A percentile compares a stretch with the other conserved stretches of the same genome.
phyloP scores from a whole-genome alignment of 345 rosid species.

The Passiflora organensis region DNA sequence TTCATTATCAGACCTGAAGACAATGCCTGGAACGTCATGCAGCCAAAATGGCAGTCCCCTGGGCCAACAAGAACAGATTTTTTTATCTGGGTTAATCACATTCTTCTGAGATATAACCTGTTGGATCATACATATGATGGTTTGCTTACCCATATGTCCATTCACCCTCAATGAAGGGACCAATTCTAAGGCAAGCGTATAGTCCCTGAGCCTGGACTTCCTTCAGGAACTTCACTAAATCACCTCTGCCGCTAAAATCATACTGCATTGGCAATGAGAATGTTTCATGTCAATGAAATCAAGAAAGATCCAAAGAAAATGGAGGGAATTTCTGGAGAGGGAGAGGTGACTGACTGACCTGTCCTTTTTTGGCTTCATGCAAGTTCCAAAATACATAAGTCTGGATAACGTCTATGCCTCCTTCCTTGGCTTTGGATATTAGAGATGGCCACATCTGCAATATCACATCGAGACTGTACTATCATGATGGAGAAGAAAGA shows the following conservation, averaged over 20 bases:
- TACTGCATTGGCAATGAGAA: constrained; percentile 34
- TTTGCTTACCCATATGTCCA: constrained; percentile 74
- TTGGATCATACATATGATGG: too few relatives aligned
- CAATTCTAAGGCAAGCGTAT: constrained; percentile 73
- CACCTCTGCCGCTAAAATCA: constrained; percentile 74
- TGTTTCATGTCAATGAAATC: not conserved
- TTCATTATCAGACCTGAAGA: constrained; percentile 64
- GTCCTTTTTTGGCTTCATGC: constrained; percentile 69
- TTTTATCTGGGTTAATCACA: not conserved
- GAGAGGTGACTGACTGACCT: constrained; percentile 35
- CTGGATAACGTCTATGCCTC: constrained; percentile 83
- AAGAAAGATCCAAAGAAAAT: not conserved
- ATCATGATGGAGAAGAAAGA: too few relatives aligned
- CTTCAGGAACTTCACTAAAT: constrained; percentile 64
- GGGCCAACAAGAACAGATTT: not conserved
- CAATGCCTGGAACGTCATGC: constrained; percentile 63
- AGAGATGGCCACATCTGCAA: constrained; percentile 87
- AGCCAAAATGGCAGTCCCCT: constrained; percentile 56
- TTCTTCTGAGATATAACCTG: too few relatives aligned
- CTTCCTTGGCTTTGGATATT: constrained; percentile 73
- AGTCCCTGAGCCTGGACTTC: constrained; percentile 75
- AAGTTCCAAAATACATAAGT: constrained; percentile 92
- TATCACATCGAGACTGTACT: too few relatives aligned
- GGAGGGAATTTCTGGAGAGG: not conserved
- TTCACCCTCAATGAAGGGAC: constrained; percentile 77